phyloP scores from a whole-genome alignment of 2,329 filamentous ascomycete species.

The Aspergillus fumigatus region DNA sequence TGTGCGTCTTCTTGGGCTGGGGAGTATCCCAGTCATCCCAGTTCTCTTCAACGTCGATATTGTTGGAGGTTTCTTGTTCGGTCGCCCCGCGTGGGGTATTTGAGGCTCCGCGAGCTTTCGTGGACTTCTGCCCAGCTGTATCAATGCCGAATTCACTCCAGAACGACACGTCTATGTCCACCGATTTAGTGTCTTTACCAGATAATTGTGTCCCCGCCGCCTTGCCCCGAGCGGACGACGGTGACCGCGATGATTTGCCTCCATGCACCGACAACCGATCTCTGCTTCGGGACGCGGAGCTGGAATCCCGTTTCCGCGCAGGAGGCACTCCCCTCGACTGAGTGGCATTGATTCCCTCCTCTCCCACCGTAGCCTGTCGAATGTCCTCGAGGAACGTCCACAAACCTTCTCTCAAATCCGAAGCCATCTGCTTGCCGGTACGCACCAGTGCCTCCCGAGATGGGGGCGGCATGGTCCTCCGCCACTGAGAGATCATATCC shows the following conservation, averaged over 20 bases:
- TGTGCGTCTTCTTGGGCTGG: constrained; percentile 35
- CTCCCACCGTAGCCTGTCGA: constrained; percentile 89
- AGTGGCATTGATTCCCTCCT: constrained; percentile 70
- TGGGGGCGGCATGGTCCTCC: constrained; percentile 39
- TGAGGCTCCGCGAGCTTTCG: constrained; percentile 26
- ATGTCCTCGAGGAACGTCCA: constrained; percentile 96
- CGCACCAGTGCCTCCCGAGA: constrained; percentile 50
- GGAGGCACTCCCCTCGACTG: constrained; percentile 33
- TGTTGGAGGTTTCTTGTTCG: constrained; percentile 31
- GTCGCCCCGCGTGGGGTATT: constrained; percentile 33
- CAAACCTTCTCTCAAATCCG: constrained; percentile 82
- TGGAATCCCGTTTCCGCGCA: constrained; percentile 29
- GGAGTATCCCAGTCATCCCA: constrained; percentile 57
- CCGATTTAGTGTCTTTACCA: constrained; percentile 40
- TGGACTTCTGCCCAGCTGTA: constrained; percentile 40
- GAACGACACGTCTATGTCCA: constrained; percentile 43
- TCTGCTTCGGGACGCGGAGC: constrained; percentile 28
- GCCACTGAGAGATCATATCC: constrained; percentile 37
- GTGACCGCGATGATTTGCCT: constrained; percentile 26
- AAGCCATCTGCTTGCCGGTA: constrained; percentile 72
- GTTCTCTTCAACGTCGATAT: constrained; percentile 44
- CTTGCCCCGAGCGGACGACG: constrained; percentile 28
- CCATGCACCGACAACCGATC: constrained; percentile 27
- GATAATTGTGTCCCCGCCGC: constrained; percentile 28
- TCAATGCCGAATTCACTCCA: constrained; percentile 50